Evolutionary conservation across 148 eudicot genomes (phyloP), one percentile per base, ranked within the genome.

Genomic region (Camellia sinensis): DNA sequence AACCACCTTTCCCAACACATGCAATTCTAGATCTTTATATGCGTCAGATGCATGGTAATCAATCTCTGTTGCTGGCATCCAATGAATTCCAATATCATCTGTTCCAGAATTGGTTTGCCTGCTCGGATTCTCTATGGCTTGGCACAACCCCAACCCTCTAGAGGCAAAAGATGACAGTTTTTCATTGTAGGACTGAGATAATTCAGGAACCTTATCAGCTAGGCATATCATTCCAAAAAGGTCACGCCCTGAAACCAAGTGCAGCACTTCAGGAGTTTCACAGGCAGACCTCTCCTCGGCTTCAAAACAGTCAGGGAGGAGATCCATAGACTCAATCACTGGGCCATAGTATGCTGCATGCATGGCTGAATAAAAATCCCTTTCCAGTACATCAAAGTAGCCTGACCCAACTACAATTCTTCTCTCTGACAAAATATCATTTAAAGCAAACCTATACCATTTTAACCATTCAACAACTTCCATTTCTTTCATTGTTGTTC

Each of bases 391-490:
- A 78, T 95, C 97, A 64, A 95, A 91, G 83, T 95, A 95, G 41
- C 98, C 90, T 19, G 93, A 82, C 52, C 99, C 99, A 89, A 82
- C 77, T 4, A 90, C 91, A 78, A 91, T 83, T 64, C 89, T 92
- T 84, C 83, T 88, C 79, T 92, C 95, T 53, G 91, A 85, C 67
- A 95, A 74, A 76, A 95, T 93, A 67, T 93, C 92, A 80, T 87
- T 91, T 69, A 93, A 77, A 61, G 98, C 90, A 82, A 82, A 78
- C 79, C 97, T 89, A 83, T 95, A 95, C 99, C 99, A 93, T 85
- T 84, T 89, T 81, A 95, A 80, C 99, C 99, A 95, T 78, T 95
- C 99, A 68, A 95, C 97, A 82, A 93, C 97, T 83, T 95, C 99
- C 97, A 93, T 93, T 82, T 95, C 87, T 85, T 89, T 90, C 48